These are phyloP conservation scores for Solanum chilense DNA, from an alignment of 257 asterid species.

Conservation along the genomic window DNA sequence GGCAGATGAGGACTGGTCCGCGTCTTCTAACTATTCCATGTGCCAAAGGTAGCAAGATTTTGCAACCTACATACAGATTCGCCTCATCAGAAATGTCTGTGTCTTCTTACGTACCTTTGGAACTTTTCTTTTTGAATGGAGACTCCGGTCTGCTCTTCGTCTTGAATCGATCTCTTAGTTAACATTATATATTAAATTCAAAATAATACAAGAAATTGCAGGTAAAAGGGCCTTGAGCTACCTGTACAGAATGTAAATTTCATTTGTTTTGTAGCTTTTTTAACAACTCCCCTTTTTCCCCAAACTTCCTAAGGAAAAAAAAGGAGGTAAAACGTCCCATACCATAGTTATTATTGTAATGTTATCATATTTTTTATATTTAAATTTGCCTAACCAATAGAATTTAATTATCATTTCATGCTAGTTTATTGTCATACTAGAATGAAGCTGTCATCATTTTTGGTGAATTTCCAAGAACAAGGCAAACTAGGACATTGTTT, in stretches of 20 bases:
- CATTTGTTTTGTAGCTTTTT: neutral
- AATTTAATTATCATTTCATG: neutral
- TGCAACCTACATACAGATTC: constrained; percentile 86
- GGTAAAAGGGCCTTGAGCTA: neutral
- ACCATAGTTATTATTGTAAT: neutral
- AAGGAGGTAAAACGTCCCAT: neutral
- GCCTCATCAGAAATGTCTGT: constrained; percentile 35
- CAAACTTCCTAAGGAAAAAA: neutral
- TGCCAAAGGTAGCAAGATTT: constrained; percentile 79
- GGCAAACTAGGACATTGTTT: neutral
- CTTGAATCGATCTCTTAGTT: constrained; percentile 51
- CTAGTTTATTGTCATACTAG: neutral
- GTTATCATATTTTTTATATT: neutral
- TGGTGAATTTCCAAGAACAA: neutral
- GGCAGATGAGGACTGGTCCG: constrained; percentile 99
- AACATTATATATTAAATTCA: neutral
- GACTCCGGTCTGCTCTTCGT: constrained; percentile 88
- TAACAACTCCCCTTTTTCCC: neutral
- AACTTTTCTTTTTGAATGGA: constrained; percentile 83
- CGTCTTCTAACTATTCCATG: constrained; percentile 79
- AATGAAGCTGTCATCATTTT: neutral
- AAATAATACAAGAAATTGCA: neutral
- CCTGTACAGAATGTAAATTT: neutral
- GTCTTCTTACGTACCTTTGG: constrained; percentile 53
- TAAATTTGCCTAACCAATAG: neutral